phyloP scores from a whole-genome alignment of 192 early-diverging fungal genomes.

The Coemansia biformis region DNA sequence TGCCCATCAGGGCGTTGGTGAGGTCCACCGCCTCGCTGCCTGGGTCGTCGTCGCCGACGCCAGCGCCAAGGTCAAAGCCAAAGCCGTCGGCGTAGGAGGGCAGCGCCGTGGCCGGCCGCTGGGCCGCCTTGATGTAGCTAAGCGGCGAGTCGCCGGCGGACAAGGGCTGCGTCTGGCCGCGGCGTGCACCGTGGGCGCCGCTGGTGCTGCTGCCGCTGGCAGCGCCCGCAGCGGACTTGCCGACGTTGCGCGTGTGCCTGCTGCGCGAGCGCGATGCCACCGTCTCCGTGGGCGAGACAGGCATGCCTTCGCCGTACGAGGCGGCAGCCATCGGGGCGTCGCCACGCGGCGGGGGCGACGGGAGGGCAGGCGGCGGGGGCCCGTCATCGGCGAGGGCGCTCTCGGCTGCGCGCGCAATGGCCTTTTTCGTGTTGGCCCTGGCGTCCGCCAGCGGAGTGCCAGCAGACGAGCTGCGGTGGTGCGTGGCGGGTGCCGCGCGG shows the following conservation, averaged over 20 bases:
- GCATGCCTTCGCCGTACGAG: no score
- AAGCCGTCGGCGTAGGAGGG: no score
- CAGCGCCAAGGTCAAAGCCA: no score
- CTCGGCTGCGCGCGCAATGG: slow-evolving; percentile 26
- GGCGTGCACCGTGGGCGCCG: background rate
- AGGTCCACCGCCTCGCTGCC: slow-evolving; percentile 6
- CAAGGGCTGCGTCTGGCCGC: no score
- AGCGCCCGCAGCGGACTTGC: slow-evolving; percentile 1
- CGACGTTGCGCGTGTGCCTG: slow-evolving; percentile 10
- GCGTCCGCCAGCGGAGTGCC: slow-evolving; percentile 26
- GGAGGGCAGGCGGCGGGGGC: slow-evolving; percentile 2
- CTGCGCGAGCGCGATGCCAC: slow-evolving; percentile 27
- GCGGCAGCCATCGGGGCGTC: slow-evolving; percentile 4
- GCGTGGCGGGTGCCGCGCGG: slow-evolving; percentile 9
- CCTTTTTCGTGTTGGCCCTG: slow-evolving; percentile 16
- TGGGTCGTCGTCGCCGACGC: background rate
- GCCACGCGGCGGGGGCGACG: no score
- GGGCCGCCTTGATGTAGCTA: background rate
- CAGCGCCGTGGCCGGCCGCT: slow-evolving; percentile 1
- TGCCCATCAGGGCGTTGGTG: slow-evolving; percentile 14
- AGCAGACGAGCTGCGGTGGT: slow-evolving; percentile 43
- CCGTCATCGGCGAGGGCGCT: slow-evolving; percentile 6
- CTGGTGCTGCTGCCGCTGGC: background rate
- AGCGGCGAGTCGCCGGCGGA: slow-evolving; percentile 3
- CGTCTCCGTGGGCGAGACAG: slow-evolving; percentile 40